These are phyloP conservation scores for Colletotrichum lini DNA, from an alignment of 2,329 filamentous ascomycete species.

Conservation along the genomic window DNA sequence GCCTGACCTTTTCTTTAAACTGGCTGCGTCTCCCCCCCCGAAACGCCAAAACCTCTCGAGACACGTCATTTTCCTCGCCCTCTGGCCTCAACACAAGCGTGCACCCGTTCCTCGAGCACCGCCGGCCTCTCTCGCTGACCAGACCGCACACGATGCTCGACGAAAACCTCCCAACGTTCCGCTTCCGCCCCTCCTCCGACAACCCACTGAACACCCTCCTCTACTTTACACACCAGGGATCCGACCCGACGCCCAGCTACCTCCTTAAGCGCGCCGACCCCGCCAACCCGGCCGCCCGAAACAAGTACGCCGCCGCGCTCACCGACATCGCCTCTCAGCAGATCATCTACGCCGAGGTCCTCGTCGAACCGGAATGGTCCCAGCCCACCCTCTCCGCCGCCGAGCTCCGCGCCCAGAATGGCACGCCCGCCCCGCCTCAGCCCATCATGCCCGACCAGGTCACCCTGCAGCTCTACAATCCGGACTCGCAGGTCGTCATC, in stretches of 20 bases:
- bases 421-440: constrained; percentile 71
- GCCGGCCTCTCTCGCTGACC: not conserved
- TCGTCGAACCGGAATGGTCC: constrained; percentile 87
- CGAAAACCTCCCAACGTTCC: constrained; percentile 89
- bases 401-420: constrained; percentile 79
- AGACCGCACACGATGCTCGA: constrained; percentile 77
- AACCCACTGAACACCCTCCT: constrained; percentile 70
- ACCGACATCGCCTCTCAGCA: constrained; percentile 86
- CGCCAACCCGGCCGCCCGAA: constrained; percentile 76
- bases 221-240: constrained; percentile 79
- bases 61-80: not conserved
- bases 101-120: constrained; percentile 1
- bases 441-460: constrained; percentile 85
- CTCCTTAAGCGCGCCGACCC: constrained; percentile 84
- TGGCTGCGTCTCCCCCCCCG: not conserved
- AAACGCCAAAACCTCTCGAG: not conserved
- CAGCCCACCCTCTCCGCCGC: constrained; percentile 86
- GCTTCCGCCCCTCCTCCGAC: constrained; percentile 66
- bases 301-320: constrained; percentile 89
- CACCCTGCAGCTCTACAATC: constrained; percentile 92
- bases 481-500: constrained; percentile 84
- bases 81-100: not conserved
- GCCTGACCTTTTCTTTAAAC: constrained; percentile 12
- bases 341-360: constrained; percentile 88
- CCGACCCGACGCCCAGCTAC: constrained; percentile 85